These are phyloP conservation scores for Paramyrothecium sp. DNA, from an alignment of 2,329 filamentous ascomycete species.

Conservation along the genomic window DNA sequence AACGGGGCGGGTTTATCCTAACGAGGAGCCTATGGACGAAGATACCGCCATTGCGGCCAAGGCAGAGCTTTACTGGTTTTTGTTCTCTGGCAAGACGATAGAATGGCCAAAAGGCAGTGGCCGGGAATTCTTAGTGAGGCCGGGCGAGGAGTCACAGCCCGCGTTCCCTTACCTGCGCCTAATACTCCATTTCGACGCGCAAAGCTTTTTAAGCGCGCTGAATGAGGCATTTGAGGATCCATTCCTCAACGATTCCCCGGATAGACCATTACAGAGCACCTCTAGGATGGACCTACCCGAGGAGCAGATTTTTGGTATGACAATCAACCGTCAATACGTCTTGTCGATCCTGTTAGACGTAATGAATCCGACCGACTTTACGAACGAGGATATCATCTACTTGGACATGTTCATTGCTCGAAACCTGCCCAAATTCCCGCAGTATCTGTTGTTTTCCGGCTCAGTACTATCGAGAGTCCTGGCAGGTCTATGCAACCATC, in stretches of 20 bases:
- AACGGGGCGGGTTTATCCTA: slow-evolving; percentile 89
- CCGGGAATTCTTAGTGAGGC: slow-evolving; percentile 60
- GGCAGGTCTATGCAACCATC: slow-evolving; percentile 79
- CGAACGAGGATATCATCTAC: slow-evolving; percentile 81
- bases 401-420: slow-evolving; percentile 98
- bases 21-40: slow-evolving; percentile 72
- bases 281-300: slow-evolving; percentile 54
- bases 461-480: slow-evolving; percentile 81
- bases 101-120: slow-evolving; percentile 69
- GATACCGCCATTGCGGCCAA: slow-evolving; percentile 75
- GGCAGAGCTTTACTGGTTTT: slow-evolving; percentile 84
- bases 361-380: slow-evolving; percentile 77
- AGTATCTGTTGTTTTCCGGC: slow-evolving; percentile 88
- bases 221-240: slow-evolving; percentile 97
- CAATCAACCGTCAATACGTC: slow-evolving; percentile 87
- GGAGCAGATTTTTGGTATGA: slow-evolving; percentile 66
- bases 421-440: slow-evolving; percentile 93
- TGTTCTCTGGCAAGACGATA: slow-evolving; percentile 82
- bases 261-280: slow-evolving; percentile 56
- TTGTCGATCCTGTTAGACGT: slow-evolving; percentile 88
- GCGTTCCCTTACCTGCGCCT: slow-evolving; percentile 83
- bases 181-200: slow-evolving; percentile 83
- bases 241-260: slow-evolving; percentile 80
- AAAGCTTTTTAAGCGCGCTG: slow-evolving; percentile 89
- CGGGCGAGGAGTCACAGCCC: slow-evolving; percentile 58